Conservation (phyloP, 176 grass and related monocot genomes). For the Musa troglodytarum region DNA sequence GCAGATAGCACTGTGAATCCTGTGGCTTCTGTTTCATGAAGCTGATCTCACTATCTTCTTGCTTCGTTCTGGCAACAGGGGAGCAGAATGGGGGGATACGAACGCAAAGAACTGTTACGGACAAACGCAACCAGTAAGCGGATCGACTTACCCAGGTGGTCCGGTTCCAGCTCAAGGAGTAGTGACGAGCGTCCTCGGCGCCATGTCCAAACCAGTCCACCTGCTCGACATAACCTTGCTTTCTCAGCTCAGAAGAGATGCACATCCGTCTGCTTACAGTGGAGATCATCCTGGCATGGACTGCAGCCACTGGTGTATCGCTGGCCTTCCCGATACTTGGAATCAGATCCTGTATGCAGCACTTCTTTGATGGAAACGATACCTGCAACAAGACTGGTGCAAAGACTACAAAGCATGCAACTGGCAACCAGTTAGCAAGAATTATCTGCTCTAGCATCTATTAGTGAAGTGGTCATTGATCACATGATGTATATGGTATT, state of each 20-base stretch:
- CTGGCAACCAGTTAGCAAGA: too few relatives aligned
- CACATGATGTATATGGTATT: too few relatives aligned
- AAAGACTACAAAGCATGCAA: too few relatives aligned
- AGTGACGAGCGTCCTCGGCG: constrained; percentile 38
- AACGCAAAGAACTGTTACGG: constrained; percentile 35
- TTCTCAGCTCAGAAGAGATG: constrained; percentile 89
- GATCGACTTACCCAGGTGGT: constrained; percentile 50
- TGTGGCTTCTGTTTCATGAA: not conserved
- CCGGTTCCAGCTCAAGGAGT: constrained; percentile 40
- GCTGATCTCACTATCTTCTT: not conserved
- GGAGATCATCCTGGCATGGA: constrained; percentile 69
- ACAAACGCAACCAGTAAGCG: constrained; percentile 49
- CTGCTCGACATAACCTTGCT: constrained; percentile 87
- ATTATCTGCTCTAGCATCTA: too few relatives aligned
- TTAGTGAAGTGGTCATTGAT: too few relatives aligned
- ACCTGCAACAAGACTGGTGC: not conserved
- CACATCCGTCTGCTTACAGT: constrained; percentile 71
- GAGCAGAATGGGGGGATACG: constrained; percentile 54
- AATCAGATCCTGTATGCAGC: constrained; percentile 81
- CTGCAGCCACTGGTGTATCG: constrained; percentile 98
- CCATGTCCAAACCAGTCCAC: constrained; percentile 66
- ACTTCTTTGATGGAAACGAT: not conserved
- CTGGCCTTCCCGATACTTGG: constrained; percentile 86
- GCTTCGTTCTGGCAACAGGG: constrained; percentile 18
- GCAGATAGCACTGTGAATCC: too few relatives aligned